Evolutionary conservation across 1,284 basidiomycete species (phyloP), one percentile per base, ranked within the genome.

Genomic region (Apiotrichum porosum): DNA sequence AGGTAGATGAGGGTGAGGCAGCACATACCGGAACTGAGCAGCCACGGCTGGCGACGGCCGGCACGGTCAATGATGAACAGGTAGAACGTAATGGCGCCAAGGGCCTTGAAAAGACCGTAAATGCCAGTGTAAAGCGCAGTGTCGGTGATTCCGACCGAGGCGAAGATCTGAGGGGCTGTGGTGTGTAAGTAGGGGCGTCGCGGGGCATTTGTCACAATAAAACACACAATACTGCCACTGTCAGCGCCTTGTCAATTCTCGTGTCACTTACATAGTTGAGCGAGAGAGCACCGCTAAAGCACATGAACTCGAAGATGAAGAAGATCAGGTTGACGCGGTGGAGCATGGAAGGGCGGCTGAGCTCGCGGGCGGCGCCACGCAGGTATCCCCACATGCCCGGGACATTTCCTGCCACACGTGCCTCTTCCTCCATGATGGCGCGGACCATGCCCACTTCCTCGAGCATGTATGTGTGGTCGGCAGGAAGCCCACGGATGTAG

Each of bases 401-500:
- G 22, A 53, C 47, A 35, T 22, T 19, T 12, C 24, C 36, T 13
- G 28, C 24, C 26, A 65, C 28, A 24, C 39, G 49, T 17, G 37
- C 31, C 51, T 67, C 65, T 13, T 51, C 56, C 4, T 55, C 62
- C 32, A 70, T 65, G 47, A 57, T 45, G 33, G 39, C 47, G 54
- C 35, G 75, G 33, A 54, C 47, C 40, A 58, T 45, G 18, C 51
- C 51, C 36, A 69, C 62, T 45, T 77, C 75, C 44, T 74, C 68
- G 10, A 60, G 55, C 31, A 77, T 59, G 49, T 76, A 60, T 4
- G 45, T 34, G 38, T 70, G 52, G 43, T 74, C 67, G 2, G 47
- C 55, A 14, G 73, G 71, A 4, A 78, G 69, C 43, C 69, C 55
- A 3, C 78, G 72, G 17, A 78, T 62, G 23, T 64, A 68, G 14